Evolutionary conservation across 768 basidiomycete species (phyloP).

Genomic region (Flagelloscypha sp.): DNA sequence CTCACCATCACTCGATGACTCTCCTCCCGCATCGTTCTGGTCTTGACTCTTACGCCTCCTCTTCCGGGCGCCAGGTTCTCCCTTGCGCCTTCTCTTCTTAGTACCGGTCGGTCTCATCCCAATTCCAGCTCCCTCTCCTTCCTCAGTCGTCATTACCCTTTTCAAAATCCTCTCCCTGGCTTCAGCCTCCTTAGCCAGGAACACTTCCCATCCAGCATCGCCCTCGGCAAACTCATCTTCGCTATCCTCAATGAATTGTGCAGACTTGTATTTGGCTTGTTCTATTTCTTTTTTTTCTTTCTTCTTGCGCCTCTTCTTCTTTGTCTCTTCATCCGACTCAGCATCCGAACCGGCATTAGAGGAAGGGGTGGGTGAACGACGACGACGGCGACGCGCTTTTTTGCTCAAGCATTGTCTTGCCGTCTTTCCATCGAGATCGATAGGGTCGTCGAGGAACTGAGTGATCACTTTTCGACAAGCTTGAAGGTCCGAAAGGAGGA

Average conservation of each 20-base stretch:
- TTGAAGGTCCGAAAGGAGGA: constrained; percentile 60
- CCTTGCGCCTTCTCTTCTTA: constrained; percentile 51
- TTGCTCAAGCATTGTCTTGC: constrained; percentile 63
- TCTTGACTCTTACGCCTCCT: constrained; percentile 23
- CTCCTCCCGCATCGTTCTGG: constrained; percentile 25
- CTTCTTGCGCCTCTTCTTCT: constrained; percentile 27
- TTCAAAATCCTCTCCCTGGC: constrained; percentile 50
- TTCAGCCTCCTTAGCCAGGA: constrained; percentile 67
- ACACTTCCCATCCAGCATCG: constrained; percentile 73
- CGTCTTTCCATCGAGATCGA: constrained; percentile 74
- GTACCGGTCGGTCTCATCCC: constrained; percentile 42
- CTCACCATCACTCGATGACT: constrained; percentile 13
- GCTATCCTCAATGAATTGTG: constrained; percentile 87
- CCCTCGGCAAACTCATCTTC: constrained; percentile 79
- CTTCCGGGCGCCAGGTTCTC: constrained; percentile 40
- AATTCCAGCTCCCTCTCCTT: constrained; percentile 26
- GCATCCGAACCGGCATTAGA: constrained; percentile 36
- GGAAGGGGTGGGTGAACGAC: constrained; percentile 43
- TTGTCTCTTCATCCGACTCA: constrained; percentile 28
- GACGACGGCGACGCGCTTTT: constrained; percentile 41
- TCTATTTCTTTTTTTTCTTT: constrained; percentile 53
- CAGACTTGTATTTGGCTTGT: constrained; percentile 74
- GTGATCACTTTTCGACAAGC: constrained; percentile 67
- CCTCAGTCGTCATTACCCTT: constrained; percentile 36
- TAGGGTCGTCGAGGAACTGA: constrained; percentile 74